Conservation (phyloP, 2,329 filamentous ascomycete species). For the Zymoseptoria crescenta region DNA sequence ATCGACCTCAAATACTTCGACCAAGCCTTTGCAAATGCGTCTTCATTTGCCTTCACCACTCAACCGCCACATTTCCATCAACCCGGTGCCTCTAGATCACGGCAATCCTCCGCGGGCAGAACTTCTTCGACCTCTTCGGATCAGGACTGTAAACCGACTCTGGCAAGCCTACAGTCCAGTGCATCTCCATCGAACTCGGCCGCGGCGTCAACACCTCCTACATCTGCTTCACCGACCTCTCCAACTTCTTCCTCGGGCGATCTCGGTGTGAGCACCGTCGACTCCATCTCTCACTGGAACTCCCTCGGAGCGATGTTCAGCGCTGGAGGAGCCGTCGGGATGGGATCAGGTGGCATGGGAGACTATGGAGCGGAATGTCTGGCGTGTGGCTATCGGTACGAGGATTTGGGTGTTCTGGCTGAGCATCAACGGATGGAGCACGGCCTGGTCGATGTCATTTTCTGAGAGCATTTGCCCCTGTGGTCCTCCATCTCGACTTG, state of each 20-base stretch:
- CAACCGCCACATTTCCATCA: neutral
- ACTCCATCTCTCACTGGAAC: neutral
- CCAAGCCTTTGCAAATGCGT: neutral
- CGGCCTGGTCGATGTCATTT: slow-evolving; percentile 17
- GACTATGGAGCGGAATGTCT: slow-evolving; percentile 11
- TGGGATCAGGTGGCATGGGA: neutral
- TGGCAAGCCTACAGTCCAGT: neutral
- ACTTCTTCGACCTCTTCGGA: neutral
- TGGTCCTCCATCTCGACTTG: neutral
- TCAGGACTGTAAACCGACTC: neutral
- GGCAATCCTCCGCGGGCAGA: neutral
- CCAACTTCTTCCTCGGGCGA: neutral
- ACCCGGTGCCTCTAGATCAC: neutral
- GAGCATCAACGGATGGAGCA: slow-evolving; percentile 17
- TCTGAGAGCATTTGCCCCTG: slow-evolving; percentile 2
- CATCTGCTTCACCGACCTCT: neutral
- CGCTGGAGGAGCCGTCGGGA: neutral
- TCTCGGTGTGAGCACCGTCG: neutral
- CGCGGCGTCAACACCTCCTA: neutral
- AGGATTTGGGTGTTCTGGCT: slow-evolving; percentile 17
- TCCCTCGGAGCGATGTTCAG: neutral
- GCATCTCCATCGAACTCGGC: neutral
- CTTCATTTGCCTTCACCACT: neutral
- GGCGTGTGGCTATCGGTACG: slow-evolving; percentile 18
- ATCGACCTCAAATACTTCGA: neutral